A percentile compares a stretch with the other conserved stretches of the same genome.
Evolutionary conservation across 2,329 filamentous ascomycete species (phyloP).

Genomic region (Bipolaris sorokiniana): DNA sequence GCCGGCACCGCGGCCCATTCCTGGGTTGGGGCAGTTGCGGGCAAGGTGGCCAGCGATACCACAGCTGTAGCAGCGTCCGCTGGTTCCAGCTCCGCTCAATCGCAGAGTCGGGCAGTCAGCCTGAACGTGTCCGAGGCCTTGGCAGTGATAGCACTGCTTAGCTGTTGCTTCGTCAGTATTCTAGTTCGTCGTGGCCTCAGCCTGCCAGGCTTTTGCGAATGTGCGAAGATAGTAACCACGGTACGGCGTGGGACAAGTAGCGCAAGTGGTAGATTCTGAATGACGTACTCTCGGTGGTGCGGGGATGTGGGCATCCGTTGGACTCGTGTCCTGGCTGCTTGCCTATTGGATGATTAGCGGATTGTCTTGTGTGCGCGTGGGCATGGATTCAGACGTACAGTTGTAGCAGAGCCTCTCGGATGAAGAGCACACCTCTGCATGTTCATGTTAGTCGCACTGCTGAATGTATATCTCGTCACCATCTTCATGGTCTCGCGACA

Average conservation of each 20-base stretch:
- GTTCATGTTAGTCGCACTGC: conserved; percentile 30
- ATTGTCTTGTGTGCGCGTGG: conserved; percentile 7
- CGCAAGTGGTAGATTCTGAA: background rate
- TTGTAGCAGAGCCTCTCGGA: conserved; percentile 99
- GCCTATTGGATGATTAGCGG: conserved; percentile 55
- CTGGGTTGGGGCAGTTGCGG: conserved; percentile 82
- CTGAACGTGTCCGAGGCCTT: conserved; percentile 97
- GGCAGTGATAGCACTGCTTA: conserved; percentile 99
- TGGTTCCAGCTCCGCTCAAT: conserved; percentile 78
- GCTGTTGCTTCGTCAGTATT: conserved; percentile 56
- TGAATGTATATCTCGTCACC: conserved; percentile 8
- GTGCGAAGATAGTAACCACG: conserved; percentile 1
- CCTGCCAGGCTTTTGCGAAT: background rate
- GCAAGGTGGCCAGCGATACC: conserved; percentile 91
- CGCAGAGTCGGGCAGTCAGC: conserved; percentile 97
- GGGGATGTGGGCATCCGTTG: conserved; percentile 93
- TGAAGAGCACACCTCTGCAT: conserved; percentile 89
- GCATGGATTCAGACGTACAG: conserved; percentile 65
- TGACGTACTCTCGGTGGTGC: conserved; percentile 84
- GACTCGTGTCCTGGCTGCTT: conserved; percentile 96
- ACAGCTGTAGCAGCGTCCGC: conserved; percentile 96
- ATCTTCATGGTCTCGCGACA: conserved; percentile 27
- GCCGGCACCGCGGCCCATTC: conserved; percentile 68
- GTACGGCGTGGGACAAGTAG: background rate
- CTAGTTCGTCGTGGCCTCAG: background rate